phyloP scores from a whole-genome alignment of 2,329 filamentous ascomycete species.

The Zelopaecilomyces penicillatus region DNA sequence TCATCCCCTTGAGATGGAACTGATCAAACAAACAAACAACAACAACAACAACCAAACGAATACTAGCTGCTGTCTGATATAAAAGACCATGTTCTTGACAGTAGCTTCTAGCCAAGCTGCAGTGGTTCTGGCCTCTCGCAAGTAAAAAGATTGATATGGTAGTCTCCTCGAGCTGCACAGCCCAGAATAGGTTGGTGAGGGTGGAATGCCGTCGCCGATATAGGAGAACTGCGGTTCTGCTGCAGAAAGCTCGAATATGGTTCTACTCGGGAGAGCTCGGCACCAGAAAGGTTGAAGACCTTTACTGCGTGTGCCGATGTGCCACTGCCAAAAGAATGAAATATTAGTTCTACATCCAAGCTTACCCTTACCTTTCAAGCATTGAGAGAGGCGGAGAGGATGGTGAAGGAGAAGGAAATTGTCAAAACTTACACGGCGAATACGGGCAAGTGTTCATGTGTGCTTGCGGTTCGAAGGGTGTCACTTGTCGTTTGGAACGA shows the following conservation, averaged over 20 bases:
- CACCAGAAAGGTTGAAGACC: constrained; percentile 81
- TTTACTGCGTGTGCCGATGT: constrained; percentile 83
- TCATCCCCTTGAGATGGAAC: no score
- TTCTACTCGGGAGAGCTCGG: constrained; percentile 72
- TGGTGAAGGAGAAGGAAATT: no score
- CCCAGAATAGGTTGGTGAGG: constrained; percentile 88
- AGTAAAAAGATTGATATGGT: constrained; percentile 82
- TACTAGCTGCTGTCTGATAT: no score
- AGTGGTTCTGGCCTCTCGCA: constrained; percentile 46
- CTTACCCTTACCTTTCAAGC: background rate
- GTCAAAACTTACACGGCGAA: constrained; percentile 70
- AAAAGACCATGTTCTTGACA: background rate
- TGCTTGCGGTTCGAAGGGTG: constrained; percentile 75
- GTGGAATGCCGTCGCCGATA: constrained; percentile 87
- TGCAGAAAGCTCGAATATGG: constrained; percentile 85
- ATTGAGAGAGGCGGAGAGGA: background rate
- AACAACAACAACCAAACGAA: no score
- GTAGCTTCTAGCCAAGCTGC: constrained; percentile 7
- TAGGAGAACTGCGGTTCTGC: constrained; percentile 70
- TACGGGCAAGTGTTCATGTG: constrained; percentile 92
- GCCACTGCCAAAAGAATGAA: constrained; percentile 48
- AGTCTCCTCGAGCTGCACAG: constrained; percentile 76
- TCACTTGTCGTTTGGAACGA: constrained; percentile 68
- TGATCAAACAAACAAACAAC: no score
- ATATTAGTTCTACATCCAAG: background rate